Base-by-base conservation (phyloP, 257 asterid genomes). In the Primulina huaijiensis region DNA sequence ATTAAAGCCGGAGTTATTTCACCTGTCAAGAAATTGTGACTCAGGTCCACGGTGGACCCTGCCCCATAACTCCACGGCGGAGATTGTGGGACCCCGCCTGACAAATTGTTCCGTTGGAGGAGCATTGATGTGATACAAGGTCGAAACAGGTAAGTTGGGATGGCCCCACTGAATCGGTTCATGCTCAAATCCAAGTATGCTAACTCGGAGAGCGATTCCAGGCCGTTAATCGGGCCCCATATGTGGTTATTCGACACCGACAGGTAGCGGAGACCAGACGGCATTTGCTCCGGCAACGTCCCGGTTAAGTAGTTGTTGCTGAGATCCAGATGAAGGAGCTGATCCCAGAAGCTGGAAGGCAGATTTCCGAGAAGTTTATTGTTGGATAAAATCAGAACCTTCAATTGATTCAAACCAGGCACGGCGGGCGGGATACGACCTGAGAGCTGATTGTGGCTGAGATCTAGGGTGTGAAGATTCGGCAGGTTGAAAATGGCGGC, bases 91-190 rank as follows among this genome's bases (percentile, higher is more conserved):
- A 90, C 75, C 63, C 76, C 73, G 5, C 97, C 97, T 0, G 97
- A 77, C 3, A 90, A 81, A 79, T 90, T 86, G 87, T 90, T 90
- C 94, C 97, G 90, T 81, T 90, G 97, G 81, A 90, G 92, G 34
- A 83, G 78, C 58, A 90, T 65, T 64, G 94, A 83, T 67, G 82
- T 73, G 74, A 90, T 74, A 7, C 79, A 35, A 16, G 87, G 77
- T 23, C 86, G 85, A 60, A 88, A 78, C 17, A 86, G 67, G 27
- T 83, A 40, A 29, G 61, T 11, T 0, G 97, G 96, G 43, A 90
- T 74, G 84, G 91, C 70, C 81, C 97, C 97, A 77, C 83, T 74
- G 52, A 88, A 79, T 0, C 59, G 80, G 82, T 90, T 90, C 85
- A 78, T 73, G 87, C 96, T 88, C 79, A 90, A 76, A 81, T 90